Percentiles rank a stretch among this genome's conserved stretches.
phyloP scores from a whole-genome alignment of 2,329 filamentous ascomycete species.

The Microascus cirrosus region DNA sequence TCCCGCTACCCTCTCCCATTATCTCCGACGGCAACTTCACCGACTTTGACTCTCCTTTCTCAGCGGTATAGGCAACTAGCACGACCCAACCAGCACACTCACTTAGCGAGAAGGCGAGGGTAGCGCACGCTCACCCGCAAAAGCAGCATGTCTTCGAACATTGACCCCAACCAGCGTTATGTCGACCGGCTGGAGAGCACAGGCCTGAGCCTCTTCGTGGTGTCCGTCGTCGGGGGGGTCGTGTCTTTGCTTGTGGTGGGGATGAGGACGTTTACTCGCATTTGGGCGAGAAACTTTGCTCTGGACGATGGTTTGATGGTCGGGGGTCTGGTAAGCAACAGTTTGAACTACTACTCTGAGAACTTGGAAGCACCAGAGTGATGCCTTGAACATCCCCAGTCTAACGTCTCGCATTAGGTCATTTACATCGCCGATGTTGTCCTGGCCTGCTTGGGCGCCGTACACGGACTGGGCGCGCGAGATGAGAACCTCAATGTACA shows the following conservation, averaged over 20 bases:
- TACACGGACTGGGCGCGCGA: slow-evolving; percentile 12
- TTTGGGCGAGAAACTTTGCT: neutral
- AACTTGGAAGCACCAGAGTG: neutral
- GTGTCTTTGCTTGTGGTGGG: slow-evolving; percentile 10
- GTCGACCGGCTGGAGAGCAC: slow-evolving; percentile 7
- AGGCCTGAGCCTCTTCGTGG: slow-evolving; percentile 9
- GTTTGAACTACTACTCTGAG: neutral
- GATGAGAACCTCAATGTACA: slow-evolving; percentile 12
- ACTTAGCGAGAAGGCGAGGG: neutral
- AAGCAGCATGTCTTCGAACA: slow-evolving; percentile 7
- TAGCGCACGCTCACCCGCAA: neutral
- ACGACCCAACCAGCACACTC: neutral
- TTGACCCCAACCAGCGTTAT: slow-evolving; percentile 6
- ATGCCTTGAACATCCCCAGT: neutral
- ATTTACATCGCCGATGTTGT: slow-evolving; percentile 4
- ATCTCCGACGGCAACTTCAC: neutral
- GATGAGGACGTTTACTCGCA: slow-evolving; percentile 8
- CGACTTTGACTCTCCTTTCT: neutral
- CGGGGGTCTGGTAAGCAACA: neutral
- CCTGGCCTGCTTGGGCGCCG: slow-evolving; percentile 7
- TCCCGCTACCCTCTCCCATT: too few species aligned
- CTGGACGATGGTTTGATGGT: neutral
- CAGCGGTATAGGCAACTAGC: neutral
- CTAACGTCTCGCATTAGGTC: neutral
- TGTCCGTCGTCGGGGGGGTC: slow-evolving; percentile 9